phyloP scores from a whole-genome alignment of 2,329 filamentous ascomycete genomes.

The Phaeoacremonium minimum region DNA sequence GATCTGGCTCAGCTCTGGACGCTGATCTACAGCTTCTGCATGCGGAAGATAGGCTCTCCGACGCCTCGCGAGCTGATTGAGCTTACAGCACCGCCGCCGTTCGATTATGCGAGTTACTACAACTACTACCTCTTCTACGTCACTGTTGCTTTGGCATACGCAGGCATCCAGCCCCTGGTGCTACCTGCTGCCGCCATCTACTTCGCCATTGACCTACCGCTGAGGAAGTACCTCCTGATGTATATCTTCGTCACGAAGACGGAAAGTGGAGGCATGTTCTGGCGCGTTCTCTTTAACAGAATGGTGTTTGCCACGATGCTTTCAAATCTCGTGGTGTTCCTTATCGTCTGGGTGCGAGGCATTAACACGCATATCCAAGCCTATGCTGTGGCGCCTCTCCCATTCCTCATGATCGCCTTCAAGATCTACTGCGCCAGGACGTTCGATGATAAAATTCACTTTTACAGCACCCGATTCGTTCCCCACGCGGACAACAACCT shows the following conservation, averaged over 20 bases:
- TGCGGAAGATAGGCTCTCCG: constrained; percentile 77
- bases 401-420: constrained; percentile 75
- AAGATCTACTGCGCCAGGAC: constrained; percentile 75
- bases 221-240: constrained; percentile 93
- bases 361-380: constrained; percentile 58
- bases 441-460: constrained; percentile 79
- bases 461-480: constrained; percentile 66
- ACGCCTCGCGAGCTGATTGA: constrained; percentile 91
- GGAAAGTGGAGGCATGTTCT: constrained; percentile 89
- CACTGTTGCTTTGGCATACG: constrained; percentile 83
- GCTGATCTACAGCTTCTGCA: constrained; percentile 78
- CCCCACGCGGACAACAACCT: constrained; percentile 30
- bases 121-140: constrained; percentile 96
- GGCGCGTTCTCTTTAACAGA: constrained; percentile 91
- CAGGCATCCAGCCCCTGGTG: constrained; percentile 80
- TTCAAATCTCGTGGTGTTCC: constrained; percentile 71
- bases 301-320: constrained; percentile 78
- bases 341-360: constrained; percentile 69
- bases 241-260: constrained; percentile 97
- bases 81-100: constrained; percentile 83
- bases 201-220: constrained; percentile 78
- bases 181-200: constrained; percentile 84
- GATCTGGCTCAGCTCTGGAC: constrained; percentile 88
- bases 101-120: constrained; percentile 96
- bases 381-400: constrained; percentile 67